Percentiles rank a stretch among this genome's conserved stretches.
phyloP scores from a whole-genome alignment of 306 rosid genomes.

The Trifolium pratense region DNA sequence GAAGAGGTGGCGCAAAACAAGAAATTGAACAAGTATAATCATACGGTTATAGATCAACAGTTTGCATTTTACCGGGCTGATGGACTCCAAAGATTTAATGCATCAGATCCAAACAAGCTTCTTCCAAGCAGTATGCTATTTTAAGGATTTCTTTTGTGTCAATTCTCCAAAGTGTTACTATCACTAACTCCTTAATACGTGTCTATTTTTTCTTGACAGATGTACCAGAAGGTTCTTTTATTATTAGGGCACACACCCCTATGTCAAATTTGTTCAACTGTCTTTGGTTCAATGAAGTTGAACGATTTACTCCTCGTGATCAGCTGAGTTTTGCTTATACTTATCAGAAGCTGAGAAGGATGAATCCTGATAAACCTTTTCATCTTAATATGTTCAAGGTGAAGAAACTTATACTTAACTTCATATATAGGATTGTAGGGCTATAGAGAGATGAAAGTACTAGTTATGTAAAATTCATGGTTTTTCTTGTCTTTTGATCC shows the following conservation, averaged over 20 bases:
- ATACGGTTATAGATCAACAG: slow-evolving; percentile 72
- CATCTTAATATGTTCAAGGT: slow-evolving; percentile 97
- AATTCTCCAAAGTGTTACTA: neutral
- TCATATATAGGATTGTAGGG: neutral
- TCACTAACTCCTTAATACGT: slow-evolving; percentile 14
- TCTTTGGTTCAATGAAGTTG: slow-evolving; percentile 97
- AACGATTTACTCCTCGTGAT: slow-evolving; percentile 95
- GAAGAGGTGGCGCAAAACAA: slow-evolving; percentile 81
- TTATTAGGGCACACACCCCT: slow-evolving; percentile 93
- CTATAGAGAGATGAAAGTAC: neutral
- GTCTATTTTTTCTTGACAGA: slow-evolving; percentile 49
- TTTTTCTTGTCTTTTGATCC: slow-evolving; percentile 31
- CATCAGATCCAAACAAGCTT: slow-evolving; percentile 77
- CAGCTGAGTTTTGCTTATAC: slow-evolving; percentile 96
- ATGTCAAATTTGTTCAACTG: slow-evolving; percentile 95
- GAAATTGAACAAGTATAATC: slow-evolving; percentile 82
- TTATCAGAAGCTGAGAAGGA: slow-evolving; percentile 89
- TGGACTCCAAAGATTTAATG: slow-evolving; percentile 72
- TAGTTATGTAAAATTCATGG: slow-evolving; percentile 15
- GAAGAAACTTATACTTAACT: slow-evolving; percentile 26
- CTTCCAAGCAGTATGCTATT: slow-evolving; percentile 81
- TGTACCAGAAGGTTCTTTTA: slow-evolving; percentile 96
- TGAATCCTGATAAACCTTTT: slow-evolving; percentile 82
- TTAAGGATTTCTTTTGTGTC: neutral
- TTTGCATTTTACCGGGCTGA: slow-evolving; percentile 75